A percentile compares a stretch with the other conserved stretches of the same genome.
Conservation (phyloP, 1,284 basidiomycete genomes). For the Ceratobasidium sp. region DNA sequence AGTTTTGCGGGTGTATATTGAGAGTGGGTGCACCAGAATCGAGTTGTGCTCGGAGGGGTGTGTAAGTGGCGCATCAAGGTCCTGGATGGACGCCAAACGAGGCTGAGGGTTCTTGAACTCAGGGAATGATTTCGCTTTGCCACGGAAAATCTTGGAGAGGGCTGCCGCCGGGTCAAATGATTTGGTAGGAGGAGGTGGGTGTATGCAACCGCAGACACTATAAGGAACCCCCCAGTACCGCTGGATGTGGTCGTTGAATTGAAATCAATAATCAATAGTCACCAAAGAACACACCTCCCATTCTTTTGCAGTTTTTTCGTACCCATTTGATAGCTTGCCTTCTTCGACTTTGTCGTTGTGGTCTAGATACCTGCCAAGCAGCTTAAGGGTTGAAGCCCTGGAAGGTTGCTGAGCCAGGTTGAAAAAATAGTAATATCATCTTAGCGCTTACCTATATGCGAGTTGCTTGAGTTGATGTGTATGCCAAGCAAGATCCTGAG, state of each 20-base stretch:
- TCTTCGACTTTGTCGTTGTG: conserved; percentile 55
- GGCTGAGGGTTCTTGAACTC: conserved; percentile 47
- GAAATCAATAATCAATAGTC: too few relatives aligned
- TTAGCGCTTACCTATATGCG: conserved; percentile 52
- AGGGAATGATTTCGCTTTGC: conserved; percentile 31
- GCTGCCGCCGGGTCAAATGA: conserved; percentile 22
- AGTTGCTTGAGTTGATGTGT: conserved; percentile 61
- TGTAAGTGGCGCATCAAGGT: conserved; percentile 50
- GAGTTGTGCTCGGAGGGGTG: conserved; percentile 53
- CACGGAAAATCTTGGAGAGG: conserved; percentile 6
- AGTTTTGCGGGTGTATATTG: background rate
- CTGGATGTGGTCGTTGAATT: background rate
- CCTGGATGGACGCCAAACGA: conserved; percentile 44
- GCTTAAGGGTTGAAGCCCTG: conserved; percentile 40
- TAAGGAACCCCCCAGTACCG: conserved; percentile 32
- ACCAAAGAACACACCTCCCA: conserved; percentile 50
- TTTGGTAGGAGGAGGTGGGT: conserved; percentile 20
- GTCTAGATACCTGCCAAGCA: conserved; percentile 49
- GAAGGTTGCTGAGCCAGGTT: too few relatives aligned
- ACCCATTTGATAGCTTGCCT: conserved; percentile 50
- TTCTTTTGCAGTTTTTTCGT: conserved; percentile 52
- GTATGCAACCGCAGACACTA: conserved; percentile 48
- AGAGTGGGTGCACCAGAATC: conserved; percentile 46
- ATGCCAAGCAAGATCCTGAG: conserved; percentile 63
- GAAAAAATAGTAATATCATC: too few relatives aligned